Percentiles rank a stretch among this genome's conserved stretches.
phyloP scores from a whole-genome alignment of 176 grass and related monocot species.

The Triticum urartu region DNA sequence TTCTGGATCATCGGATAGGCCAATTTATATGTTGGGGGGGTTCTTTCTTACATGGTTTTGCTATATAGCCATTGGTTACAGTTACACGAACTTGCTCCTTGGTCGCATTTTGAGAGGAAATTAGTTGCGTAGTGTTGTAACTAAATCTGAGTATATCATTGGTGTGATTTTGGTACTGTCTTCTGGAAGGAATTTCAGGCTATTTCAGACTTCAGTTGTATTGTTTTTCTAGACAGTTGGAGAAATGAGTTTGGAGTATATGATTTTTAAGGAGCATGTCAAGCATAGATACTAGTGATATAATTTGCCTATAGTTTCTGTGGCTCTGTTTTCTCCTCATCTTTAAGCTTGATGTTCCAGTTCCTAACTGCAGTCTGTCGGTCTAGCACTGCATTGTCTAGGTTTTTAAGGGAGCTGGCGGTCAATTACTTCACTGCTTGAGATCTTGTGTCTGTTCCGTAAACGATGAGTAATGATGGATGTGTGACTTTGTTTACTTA shows the following conservation, averaged over 20 bases:
- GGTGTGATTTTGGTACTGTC: background rate
- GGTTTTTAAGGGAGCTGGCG: no score
- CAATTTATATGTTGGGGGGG: slow-evolving; percentile 17
- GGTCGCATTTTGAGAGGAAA: background rate
- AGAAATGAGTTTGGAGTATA: background rate
- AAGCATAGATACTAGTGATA: background rate
- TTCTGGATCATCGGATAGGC: slow-evolving; percentile 18
- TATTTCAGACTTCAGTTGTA: background rate
- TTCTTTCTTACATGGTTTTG: slow-evolving; percentile 8
- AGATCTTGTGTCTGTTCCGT: no score
- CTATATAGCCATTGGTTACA: background rate
- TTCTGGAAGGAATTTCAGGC: background rate
- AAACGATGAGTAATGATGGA: no score
- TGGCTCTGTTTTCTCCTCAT: background rate
- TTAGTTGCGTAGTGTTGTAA: background rate
- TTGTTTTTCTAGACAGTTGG: background rate
- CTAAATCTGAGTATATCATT: background rate
- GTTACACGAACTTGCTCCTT: slow-evolving; percentile 7
- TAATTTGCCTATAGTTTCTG: background rate
- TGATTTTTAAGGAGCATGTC: background rate
- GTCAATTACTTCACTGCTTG: no score
- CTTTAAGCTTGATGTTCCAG: background rate
- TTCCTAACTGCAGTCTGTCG: background rate
- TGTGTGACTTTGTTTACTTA: no score
- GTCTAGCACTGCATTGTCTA: no score